Evolutionary conservation across 2,329 filamentous ascomycete genomes (phyloP).

Genomic region (Phialocephala sp.): DNA sequence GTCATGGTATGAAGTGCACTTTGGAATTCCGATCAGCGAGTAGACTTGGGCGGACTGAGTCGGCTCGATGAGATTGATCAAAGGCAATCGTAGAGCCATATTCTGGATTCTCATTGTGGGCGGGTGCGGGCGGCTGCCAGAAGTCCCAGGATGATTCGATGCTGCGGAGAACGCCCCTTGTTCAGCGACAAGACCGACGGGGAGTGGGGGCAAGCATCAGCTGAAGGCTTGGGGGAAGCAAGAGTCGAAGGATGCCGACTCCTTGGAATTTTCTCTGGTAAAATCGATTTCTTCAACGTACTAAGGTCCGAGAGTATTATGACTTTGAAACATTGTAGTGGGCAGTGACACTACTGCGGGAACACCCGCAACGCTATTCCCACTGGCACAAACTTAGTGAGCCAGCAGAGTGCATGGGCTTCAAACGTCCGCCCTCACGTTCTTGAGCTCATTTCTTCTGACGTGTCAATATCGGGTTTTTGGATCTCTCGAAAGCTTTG

Average conservation of each 20-base stretch:
- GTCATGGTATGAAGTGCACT: not conserved
- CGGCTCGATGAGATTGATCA: not conserved
- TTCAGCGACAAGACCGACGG: not conserved
- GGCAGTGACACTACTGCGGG: not conserved
- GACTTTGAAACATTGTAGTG: not conserved
- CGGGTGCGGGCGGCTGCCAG: not conserved
- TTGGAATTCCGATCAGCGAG: not conserved
- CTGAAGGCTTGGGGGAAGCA: too few relatives aligned
- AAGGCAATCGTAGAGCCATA: not conserved
- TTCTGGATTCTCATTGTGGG: not conserved
- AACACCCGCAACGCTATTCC: not conserved
- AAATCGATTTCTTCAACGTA: too few relatives aligned
- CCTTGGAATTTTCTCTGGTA: too few relatives aligned
- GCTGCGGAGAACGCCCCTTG: not conserved
- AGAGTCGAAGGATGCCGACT: too few relatives aligned
- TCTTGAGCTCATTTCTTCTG: not conserved
- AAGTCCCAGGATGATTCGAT: not conserved
- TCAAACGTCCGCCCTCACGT: not conserved
- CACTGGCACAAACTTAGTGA: too few relatives aligned
- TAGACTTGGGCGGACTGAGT: not conserved
- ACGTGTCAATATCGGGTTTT: too few relatives aligned
- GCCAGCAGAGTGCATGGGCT: too few relatives aligned
- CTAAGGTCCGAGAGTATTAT: not conserved
- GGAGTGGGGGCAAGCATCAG: not conserved
- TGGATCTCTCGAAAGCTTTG: too few relatives aligned